These are phyloP conservation scores for Acarospora socialis DNA, from an alignment of 2,329 filamentous ascomycete genomes.

Conservation along the genomic window DNA sequence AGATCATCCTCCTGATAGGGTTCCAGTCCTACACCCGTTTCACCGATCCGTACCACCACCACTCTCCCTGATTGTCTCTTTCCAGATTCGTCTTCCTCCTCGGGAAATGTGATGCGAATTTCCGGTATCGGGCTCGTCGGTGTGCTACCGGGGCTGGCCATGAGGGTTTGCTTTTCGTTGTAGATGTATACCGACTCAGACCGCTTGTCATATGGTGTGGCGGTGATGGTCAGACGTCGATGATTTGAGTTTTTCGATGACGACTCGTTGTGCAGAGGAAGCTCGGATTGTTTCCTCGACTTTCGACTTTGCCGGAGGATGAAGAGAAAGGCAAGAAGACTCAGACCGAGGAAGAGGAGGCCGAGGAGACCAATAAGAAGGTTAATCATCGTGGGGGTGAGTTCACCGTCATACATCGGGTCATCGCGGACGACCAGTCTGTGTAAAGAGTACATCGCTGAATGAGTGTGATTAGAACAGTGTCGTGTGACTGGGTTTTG, in stretches of 20 bases:
- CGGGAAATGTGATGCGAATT: slow-evolving; percentile 96
- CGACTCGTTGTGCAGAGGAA: slow-evolving; percentile 54
- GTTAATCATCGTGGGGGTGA: slow-evolving; percentile 52
- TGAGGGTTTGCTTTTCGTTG: slow-evolving; percentile 64
- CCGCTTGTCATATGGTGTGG: slow-evolving; percentile 36
- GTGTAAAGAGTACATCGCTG: slow-evolving; percentile 28
- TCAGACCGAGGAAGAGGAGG: slow-evolving; percentile 57
- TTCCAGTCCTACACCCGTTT: slow-evolving; percentile 74
- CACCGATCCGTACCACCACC: slow-evolving; percentile 80
- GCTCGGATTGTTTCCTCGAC: slow-evolving; percentile 35
- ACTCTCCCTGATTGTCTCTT: slow-evolving; percentile 73
- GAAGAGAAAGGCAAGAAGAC: slow-evolving; percentile 54
- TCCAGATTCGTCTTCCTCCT: slow-evolving; percentile 68
- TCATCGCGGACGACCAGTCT: slow-evolving; percentile 38
- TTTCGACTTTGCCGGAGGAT: slow-evolving; percentile 56
- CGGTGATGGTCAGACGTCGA: slow-evolving; percentile 44
- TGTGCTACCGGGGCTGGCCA: slow-evolving; percentile 59
- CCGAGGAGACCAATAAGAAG: slow-evolving; percentile 68
- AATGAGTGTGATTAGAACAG: too few relatives aligned
- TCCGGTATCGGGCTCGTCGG: slow-evolving; percentile 79
- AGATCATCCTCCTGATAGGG: slow-evolving; percentile 59
- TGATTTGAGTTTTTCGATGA: slow-evolving; percentile 31
- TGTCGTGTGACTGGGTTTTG: slow-evolving; percentile 10
- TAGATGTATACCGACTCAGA: slow-evolving; percentile 62
- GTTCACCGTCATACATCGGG: slow-evolving; percentile 28